Conservation (phyloP, 768 basidiomycete genomes). For the Melanogaster broomeanus region DNA sequence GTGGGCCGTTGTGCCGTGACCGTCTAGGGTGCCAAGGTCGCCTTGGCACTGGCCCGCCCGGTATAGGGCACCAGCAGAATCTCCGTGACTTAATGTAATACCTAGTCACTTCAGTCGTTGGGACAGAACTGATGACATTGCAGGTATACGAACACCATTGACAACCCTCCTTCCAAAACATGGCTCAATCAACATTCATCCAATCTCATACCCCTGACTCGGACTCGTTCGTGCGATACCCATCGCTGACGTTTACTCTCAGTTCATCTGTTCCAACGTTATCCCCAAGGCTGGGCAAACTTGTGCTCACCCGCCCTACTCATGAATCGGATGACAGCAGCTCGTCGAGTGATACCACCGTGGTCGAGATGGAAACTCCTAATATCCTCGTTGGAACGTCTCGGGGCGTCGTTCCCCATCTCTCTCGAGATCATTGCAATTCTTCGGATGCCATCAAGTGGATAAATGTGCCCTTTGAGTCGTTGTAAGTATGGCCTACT, state of each 20-base stretch:
- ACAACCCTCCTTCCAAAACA: background rate
- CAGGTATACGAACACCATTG: background rate
- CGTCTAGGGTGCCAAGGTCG: no score
- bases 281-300: constrained; percentile 25
- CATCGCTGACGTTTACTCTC: constrained; percentile 23
- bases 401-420: constrained; percentile 73
- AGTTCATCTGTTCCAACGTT: constrained; percentile 12
- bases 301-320: constrained; percentile 17
- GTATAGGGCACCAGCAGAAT: no score
- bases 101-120: background rate
- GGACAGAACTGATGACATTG: background rate
- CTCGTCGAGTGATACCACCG: background rate
- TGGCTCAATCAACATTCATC: constrained; percentile 5
- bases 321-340: background rate
- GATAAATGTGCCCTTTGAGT: constrained; percentile 75
- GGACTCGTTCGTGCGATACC: background rate
- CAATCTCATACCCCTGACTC: background rate
- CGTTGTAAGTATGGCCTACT: constrained; percentile 60
- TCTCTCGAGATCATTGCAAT: constrained; percentile 62
- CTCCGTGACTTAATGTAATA: no score
- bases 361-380: constrained; percentile 58
- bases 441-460: constrained; percentile 54
- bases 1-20: no score
- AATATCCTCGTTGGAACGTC: constrained; percentile 62
- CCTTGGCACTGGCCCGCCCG: no score